phyloP scores from a whole-genome alignment of 225 moss, liverwort and hornwort genomes.

The Takakia lepidozioides region DNA sequence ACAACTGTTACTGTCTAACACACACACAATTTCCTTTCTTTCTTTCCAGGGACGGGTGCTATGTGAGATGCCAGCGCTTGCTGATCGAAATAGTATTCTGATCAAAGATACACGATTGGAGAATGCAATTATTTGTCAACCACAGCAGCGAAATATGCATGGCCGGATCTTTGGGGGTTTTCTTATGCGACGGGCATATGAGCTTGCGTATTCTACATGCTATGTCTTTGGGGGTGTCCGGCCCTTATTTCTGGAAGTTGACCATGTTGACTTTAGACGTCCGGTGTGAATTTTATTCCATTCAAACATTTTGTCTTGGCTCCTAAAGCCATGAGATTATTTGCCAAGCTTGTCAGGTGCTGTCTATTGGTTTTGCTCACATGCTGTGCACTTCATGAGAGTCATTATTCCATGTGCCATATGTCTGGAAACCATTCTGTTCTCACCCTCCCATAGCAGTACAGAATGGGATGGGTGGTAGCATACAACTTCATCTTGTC shows the following conservation, averaged over 20 bases:
- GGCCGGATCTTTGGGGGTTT: constrained; percentile 97
- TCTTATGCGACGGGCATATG: constrained; percentile 92
- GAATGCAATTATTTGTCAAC: constrained; percentile 91
- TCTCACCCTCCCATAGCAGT: no score
- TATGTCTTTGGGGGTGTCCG: constrained; percentile 79
- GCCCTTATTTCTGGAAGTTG: constrained; percentile 80
- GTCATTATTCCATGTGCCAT: no score
- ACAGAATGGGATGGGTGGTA: no score
- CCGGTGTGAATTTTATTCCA: constrained; percentile 55
- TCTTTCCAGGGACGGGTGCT: constrained; percentile 61
- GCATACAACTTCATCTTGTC: no score
- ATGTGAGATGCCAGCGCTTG: constrained; percentile 87
- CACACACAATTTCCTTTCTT: background rate
- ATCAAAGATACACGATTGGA: constrained; percentile 76
- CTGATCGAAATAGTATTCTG: constrained; percentile 64
- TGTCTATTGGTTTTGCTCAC: no score
- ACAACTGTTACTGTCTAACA: no score
- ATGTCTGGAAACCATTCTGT: no score
- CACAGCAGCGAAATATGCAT: constrained; percentile 95
- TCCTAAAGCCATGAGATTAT: no score
- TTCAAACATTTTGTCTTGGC: no score
- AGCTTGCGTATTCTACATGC: constrained; percentile 86
- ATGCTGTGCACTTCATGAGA: no score
- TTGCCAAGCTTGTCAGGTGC: no score
- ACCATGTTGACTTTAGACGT: constrained; percentile 85